Evolutionary conservation across 2,329 filamentous ascomycete species (phyloP).

Genomic region (Pseudogymnoascus sp.): DNA sequence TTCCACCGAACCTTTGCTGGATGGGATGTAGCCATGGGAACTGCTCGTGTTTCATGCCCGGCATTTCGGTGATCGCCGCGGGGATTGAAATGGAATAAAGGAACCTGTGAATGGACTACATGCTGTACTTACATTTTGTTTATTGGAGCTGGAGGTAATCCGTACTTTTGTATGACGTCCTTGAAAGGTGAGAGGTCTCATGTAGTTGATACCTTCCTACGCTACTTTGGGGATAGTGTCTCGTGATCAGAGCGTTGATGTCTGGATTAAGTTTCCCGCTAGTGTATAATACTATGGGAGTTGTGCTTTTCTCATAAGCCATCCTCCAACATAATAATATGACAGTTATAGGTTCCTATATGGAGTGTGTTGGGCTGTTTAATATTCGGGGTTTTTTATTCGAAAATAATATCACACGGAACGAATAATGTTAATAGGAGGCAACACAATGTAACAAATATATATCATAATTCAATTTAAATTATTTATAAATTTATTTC

Average conservation of each 20-base stretch:
- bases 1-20: neutral
- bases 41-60: neutral
- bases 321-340: neutral
- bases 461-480: neutral
- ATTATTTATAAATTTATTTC: neutral
- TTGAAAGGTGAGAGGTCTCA: neutral
- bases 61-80: neutral
- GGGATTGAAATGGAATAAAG: neutral
- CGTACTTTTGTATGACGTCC: neutral
- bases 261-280: slow-evolving; percentile 1
- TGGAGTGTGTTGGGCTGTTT: neutral
- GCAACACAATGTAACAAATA: neutral
- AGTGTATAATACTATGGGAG: neutral
- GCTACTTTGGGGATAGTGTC: neutral
- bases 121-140: neutral
- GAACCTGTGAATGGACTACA: neutral
- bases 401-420: neutral
- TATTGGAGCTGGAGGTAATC: neutral
- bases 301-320: neutral
- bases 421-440: neutral
- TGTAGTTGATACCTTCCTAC: slow-evolving; percentile 5
- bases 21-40: neutral
- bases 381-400: neutral
- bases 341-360: neutral
- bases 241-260: neutral